Conservation (phyloP, 257 asterid species). For the Solanum phureja region DNA sequence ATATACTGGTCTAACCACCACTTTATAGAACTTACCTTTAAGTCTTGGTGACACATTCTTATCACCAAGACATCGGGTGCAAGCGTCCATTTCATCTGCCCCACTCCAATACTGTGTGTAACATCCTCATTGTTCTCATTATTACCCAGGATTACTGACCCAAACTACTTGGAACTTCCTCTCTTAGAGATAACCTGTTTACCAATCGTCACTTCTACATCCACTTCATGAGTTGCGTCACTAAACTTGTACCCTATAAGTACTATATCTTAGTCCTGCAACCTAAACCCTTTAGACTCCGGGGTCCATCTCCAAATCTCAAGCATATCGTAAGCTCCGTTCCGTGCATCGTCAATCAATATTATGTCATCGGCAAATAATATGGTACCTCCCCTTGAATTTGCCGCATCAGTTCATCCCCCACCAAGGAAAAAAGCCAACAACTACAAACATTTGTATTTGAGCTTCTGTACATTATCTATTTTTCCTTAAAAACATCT, state of each 20-base stretch:
- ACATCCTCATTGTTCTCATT: background rate
- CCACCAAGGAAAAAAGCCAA: background rate
- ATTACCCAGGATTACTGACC: background rate
- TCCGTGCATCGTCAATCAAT: background rate
- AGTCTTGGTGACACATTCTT: background rate
- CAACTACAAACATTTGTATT: background rate
- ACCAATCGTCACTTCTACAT: background rate
- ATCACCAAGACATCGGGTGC: background rate
- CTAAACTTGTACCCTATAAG: background rate
- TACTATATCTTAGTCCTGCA: background rate
- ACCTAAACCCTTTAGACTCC: background rate
- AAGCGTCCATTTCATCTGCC: background rate
- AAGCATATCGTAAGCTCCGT: background rate
- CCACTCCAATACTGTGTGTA: background rate
- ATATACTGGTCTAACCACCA: background rate
- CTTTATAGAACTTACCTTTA: background rate
- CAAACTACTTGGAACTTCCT: background rate
- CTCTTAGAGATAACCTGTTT: background rate
- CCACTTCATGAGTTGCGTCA: background rate
- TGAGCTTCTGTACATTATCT: background rate
- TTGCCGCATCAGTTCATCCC: background rate
- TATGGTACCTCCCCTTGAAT: background rate
- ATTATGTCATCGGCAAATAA: background rate
- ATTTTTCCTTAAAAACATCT: background rate
- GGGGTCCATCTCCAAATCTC: background rate